phyloP scores from a whole-genome alignment of 257 asterid genomes.

The Prunella vulgaris region DNA sequence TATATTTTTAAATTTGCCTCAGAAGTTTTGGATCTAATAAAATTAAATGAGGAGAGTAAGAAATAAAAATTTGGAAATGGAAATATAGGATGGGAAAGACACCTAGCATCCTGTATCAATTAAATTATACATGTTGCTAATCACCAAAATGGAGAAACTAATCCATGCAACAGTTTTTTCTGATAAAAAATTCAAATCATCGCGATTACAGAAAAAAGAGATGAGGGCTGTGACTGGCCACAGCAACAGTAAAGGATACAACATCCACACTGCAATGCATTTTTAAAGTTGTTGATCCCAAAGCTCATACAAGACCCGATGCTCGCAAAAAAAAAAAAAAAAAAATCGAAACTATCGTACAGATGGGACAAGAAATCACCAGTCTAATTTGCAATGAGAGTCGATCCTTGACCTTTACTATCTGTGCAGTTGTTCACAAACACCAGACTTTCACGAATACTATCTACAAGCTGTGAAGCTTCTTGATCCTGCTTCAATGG shows the following conservation, averaged over 20 bases:
- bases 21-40: no score
- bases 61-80: no score
- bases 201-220: neutral
- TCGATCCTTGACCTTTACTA: constrained; percentile 48
- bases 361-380: neutral
- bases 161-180: neutral
- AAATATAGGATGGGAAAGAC: neutral
- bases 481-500: constrained; percentile 67
- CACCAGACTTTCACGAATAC: constrained; percentile 56
- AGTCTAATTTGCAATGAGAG: constrained; percentile 38
- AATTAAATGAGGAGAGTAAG: no score
- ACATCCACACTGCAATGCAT: neutral
- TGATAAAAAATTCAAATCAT: neutral
- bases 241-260: neutral
- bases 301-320: neutral
- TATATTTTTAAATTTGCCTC: no score
- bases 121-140: neutral
- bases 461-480: constrained; percentile 49
- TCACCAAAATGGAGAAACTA: neutral
- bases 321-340: neutral
- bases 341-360: no score
- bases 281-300: neutral
- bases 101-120: neutral
- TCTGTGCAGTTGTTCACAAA: constrained; percentile 35
- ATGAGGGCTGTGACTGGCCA: neutral